Percentiles rank a stretch among this genome's conserved stretches.
Evolutionary conservation across 2,329 filamentous ascomycete genomes (phyloP).

Genomic region (Microdochium nivale): DNA sequence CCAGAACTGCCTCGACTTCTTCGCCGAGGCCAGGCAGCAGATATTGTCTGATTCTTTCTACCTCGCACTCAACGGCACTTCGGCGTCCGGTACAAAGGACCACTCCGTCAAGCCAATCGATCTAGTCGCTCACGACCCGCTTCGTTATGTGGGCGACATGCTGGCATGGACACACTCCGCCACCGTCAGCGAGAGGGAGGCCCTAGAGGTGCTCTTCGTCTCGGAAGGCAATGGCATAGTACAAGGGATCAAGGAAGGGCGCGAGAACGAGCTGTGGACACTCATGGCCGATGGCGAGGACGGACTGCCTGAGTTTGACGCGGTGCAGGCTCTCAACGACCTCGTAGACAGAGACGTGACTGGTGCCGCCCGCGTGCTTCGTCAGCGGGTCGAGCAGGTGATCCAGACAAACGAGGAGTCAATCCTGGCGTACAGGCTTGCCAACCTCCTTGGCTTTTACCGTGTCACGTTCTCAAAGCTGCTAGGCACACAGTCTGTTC

Average conservation of each 20-base stretch:
- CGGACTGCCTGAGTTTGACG: conserved; percentile 58
- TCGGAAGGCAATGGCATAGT: conserved; percentile 84
- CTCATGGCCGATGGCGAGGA: conserved; percentile 49
- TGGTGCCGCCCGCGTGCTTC: conserved; percentile 74
- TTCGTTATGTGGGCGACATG: conserved; percentile 95
- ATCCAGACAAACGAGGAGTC: conserved; percentile 89
- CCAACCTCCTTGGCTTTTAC: conserved; percentile 87
- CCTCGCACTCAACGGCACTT: conserved; percentile 69
- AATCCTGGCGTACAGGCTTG: conserved; percentile 80
- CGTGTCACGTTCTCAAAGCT: conserved; percentile 75
- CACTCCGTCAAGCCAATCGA: conserved; percentile 80
- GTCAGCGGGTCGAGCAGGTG: conserved; percentile 83
- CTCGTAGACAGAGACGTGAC: conserved; percentile 80
- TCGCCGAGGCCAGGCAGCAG: conserved; percentile 81
- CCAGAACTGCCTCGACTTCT: conserved; percentile 87
- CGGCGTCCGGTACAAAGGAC: conserved; percentile 48
- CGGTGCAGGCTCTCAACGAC: conserved; percentile 71
- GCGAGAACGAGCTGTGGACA: conserved; percentile 79
- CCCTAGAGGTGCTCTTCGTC: conserved; percentile 83
- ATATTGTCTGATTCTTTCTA: conserved; percentile 86
- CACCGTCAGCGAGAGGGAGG: conserved; percentile 87
- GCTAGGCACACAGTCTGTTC: conserved; percentile 57
- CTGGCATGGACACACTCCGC: conserved; percentile 94
- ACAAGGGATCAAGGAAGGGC: conserved; percentile 69
- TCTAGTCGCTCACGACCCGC: conserved; percentile 80